Evolutionary conservation across 2,329 filamentous ascomycete genomes (phyloP).

Genomic region (Diaporthe sp.): DNA sequence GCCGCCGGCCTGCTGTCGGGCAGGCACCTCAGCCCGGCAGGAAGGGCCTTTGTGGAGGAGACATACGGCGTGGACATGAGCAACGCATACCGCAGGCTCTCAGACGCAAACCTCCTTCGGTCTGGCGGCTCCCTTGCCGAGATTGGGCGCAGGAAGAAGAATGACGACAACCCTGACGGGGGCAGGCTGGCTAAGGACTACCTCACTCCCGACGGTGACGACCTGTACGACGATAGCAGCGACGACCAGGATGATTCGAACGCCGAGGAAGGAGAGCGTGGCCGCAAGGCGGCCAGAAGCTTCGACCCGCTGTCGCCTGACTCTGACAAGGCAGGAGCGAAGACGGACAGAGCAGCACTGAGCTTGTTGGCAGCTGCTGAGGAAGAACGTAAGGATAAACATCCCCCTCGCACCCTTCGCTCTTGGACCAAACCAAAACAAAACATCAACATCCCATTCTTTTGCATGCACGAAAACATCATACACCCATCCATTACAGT

Average conservation of each 20-base stretch:
- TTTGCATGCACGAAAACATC: neutral
- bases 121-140: conserved; percentile 72
- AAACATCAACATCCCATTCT: neutral
- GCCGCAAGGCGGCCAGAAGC: conserved; percentile 64
- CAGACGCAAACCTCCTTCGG: conserved; percentile 75
- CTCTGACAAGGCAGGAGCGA: conserved; percentile 42
- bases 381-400: conserved; percentile 74
- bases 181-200: conserved; percentile 77
- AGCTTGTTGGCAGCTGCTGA: conserved; percentile 80
- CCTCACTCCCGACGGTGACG: conserved; percentile 72
- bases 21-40: conserved; percentile 51
- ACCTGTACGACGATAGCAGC: conserved; percentile 73
- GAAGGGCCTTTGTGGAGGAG: conserved; percentile 63
- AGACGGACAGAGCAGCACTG: conserved; percentile 52
- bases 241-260: conserved; percentile 70
- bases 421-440: neutral
- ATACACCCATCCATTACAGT: neutral
- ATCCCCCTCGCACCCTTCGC: neutral
- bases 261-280: conserved; percentile 74
- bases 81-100: conserved; percentile 76
- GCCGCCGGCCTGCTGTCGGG: conserved; percentile 45
- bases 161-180: conserved; percentile 51
- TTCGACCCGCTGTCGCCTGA: conserved; percentile 52
- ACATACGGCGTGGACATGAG: conserved; percentile 72
- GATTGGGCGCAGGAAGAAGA: conserved; percentile 68